Percentiles rank a stretch among this genome's conserved stretches.
These are phyloP conservation scores for Gloeopeniophorella convolvens DNA, from an alignment of 768 basidiomycete genomes.

Conservation along the genomic window DNA sequence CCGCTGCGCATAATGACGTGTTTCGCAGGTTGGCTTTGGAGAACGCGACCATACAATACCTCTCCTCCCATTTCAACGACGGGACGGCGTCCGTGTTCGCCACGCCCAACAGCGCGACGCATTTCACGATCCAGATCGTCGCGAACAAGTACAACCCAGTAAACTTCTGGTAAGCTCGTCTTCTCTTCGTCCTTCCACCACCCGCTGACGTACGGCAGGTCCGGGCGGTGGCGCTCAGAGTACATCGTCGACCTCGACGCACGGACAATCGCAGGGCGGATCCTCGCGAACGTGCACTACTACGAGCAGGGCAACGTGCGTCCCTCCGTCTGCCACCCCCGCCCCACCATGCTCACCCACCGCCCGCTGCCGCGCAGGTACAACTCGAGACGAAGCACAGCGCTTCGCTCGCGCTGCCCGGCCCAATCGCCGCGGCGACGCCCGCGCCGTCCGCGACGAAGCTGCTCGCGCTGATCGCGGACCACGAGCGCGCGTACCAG, in stretches of 20 bases:
- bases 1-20: not conserved
- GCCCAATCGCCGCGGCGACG: slow-evolving; percentile 47
- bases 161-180: slow-evolving; percentile 75
- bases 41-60: slow-evolving; percentile 56
- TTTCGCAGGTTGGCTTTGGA: slow-evolving; percentile 61
- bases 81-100: slow-evolving; percentile 74
- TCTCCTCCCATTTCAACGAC: slow-evolving; percentile 75
- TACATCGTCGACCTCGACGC: slow-evolving; percentile 68
- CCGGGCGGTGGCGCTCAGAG: slow-evolving; percentile 90
- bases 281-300: slow-evolving; percentile 87
- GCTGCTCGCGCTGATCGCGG: slow-evolving; percentile 73
- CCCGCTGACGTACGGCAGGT: slow-evolving; percentile 42
- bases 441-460: slow-evolving; percentile 54
- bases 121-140: slow-evolving; percentile 76
- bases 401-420: slow-evolving; percentile 56
- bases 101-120: slow-evolving; percentile 35
- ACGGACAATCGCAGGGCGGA: slow-evolving; percentile 58
- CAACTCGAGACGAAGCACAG: slow-evolving; percentile 78
- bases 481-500: slow-evolving; percentile 79
- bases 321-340: not conserved
- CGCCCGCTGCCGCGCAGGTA: slow-evolving; percentile 45
- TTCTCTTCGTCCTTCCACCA: not conserved
- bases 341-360: not conserved
- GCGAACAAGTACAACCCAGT: slow-evolving; percentile 92
- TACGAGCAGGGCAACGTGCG: slow-evolving; percentile 95